Evolutionary conservation across 2,329 filamentous ascomycete genomes (phyloP).

Genomic region (Bipolaris gigantea): DNA sequence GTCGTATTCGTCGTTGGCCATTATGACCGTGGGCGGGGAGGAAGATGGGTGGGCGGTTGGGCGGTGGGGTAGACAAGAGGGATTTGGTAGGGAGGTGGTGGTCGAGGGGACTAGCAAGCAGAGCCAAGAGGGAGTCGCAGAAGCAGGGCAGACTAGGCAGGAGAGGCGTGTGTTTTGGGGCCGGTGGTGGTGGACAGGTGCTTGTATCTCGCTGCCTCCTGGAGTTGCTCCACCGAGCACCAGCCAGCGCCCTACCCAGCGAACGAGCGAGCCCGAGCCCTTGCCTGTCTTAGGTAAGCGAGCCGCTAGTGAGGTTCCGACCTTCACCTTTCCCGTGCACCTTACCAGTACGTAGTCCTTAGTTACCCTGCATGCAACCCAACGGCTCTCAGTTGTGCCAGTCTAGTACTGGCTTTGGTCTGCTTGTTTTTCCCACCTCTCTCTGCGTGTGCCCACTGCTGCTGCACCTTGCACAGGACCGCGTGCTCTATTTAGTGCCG

Average conservation of each 20-base stretch:
- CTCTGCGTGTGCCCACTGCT: neutral
- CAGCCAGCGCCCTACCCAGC: slow-evolving; percentile 7
- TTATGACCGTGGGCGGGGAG: slow-evolving; percentile 51
- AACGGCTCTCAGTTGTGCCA: too few species aligned
- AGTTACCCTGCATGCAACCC: neutral
- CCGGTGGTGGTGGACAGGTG: slow-evolving; percentile 14
- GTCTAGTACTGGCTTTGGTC: neutral
- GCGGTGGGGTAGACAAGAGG: neutral
- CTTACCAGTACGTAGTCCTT: neutral
- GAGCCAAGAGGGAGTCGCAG: neutral
- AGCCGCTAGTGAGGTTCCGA: slow-evolving; percentile 6
- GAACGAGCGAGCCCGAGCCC: slow-evolving; percentile 9
- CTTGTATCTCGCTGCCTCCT: slow-evolving; percentile 16
- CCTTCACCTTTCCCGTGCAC: neutral
- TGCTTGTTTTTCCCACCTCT: neutral
- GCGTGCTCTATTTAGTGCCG: neutral
- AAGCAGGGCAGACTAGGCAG: slow-evolving; percentile 1
- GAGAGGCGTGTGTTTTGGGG: neutral
- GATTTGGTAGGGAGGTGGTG: neutral
- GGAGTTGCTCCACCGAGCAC: slow-evolving; percentile 16
- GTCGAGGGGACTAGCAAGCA: neutral
- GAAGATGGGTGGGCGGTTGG: slow-evolving; percentile 11
- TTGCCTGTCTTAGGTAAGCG: slow-evolving; percentile 11
- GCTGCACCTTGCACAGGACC: neutral
- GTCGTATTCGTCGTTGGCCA: slow-evolving; percentile 99